Evolutionary conservation across 78 protist species (phyloP), one percentile per base, ranked within the genome.

Genomic region (Dictyostelium brefeldianum): DNA sequence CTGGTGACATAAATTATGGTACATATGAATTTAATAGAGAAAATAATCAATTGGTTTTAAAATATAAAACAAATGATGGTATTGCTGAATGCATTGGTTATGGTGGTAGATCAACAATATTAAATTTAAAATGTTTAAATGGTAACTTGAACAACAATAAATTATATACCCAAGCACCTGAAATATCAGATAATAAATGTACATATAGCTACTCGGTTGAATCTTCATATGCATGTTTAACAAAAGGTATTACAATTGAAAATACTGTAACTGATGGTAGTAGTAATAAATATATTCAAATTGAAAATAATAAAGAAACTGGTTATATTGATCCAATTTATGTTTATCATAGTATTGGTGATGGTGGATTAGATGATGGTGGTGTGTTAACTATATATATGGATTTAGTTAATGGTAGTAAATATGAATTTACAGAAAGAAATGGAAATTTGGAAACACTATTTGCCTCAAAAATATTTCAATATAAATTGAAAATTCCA

Each of bases 171-270:
- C 0, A 29, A 25, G 36, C 1, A 25, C 70, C 70, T 8, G 27
- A 22, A 22, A 36, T 36, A 36, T 3, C 43, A 36, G 41, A 62
- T 25, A 62, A 62, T 62, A 62, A 62, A 62, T 62, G 70, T 62
- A 25, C 70, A 11, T 62, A 25, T 0, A 62, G 43, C 10, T 62
- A n/a, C 22, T 11, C 10, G 11, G 27, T 62, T 25, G 70, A 62
- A 62, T 62, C 70, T 22, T 36, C 70, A 62, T 25, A 11, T 62
- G n/a, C 70, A 62, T 62, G 70, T 62, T 25, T 62, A 11, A 22
- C 70, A 62, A 62, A 62, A 62, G 70, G 70, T 62, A 62, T 62
- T 22, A 36, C 43, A 62, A 62, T 25, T 62, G 70, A 62, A 62
- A 62, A 25, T 25, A 62, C 27, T 3, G 70, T 25, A 10, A 6